Base-by-base conservation (phyloP, 1,284 basidiomycete genomes). In the Papiliotrema terrestris region DNA sequence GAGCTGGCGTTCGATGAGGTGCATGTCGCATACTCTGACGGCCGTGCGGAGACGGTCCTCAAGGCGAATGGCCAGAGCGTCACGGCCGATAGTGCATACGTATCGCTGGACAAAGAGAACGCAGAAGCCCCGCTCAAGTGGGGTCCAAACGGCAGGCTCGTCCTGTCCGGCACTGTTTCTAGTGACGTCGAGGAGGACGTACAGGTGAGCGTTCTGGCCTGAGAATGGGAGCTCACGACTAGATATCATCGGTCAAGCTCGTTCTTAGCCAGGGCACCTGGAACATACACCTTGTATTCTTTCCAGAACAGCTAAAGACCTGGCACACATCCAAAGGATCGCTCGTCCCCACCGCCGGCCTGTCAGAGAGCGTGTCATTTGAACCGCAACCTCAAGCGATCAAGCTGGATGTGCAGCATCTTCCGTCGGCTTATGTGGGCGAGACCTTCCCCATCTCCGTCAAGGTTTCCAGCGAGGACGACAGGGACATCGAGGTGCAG, bases 391-490 rank as follows among this genome's bases (percentile, higher is more conserved):
- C 84, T 0, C 87, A 89, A 61, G 75, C 73, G 0, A 63, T 93
- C 1, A 60, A 76, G 4, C 73, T 89, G 4, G 75, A 78, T 0
- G 65, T 91, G 39, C 72, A 77, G 1, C 84, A 91, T 59, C 72
- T 80, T 1, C 72, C 80, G 0, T 85, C 86, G 0, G 89, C 89
- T 0, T 89, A 86, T 71, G 73, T 92, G 23, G 84, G 86, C 56
- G 91, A 94, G 70, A 79, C 83, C 38, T 87, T 87, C 64, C 84
- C 86, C 0, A 84, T 94, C 58, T 69, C 71, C 17, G 78, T 94
- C 38, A 79, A 82, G 39, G 79, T 92, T 14, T 81, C 76, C 6
- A 92, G 90, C 66, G 67, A 77, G 3, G 90, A 93, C 68, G 81
- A 82, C 26, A 78, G 83, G 19, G 80, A 83, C 20, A 73, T 94